phyloP scores from a whole-genome alignment of 805 yeast species.

The Yamadazyma sp. region DNA sequence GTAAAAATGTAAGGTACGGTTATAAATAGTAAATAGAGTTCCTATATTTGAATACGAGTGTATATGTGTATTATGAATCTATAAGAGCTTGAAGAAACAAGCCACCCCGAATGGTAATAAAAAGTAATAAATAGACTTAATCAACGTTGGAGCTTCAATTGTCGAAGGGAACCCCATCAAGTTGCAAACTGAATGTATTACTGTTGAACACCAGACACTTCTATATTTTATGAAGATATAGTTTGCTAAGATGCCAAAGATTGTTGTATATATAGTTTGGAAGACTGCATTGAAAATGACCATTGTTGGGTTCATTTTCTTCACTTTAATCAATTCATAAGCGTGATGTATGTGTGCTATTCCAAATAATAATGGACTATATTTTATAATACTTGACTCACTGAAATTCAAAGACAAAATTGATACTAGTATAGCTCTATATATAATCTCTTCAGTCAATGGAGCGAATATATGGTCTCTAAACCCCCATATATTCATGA shows the following conservation, averaged over 20 bases:
- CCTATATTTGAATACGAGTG: too few relatives aligned
- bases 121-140: constrained; percentile 10
- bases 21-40: too few relatives aligned
- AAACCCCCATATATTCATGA: constrained; percentile 37
- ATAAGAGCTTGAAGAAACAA: constrained; percentile 3
- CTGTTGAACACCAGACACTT: constrained; percentile 53
- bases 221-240: constrained; percentile 46
- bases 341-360: constrained; percentile 80
- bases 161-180: constrained; percentile 61
- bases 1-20: too few relatives aligned
- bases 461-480: constrained; percentile 72
- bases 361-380: constrained; percentile 68
- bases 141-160: constrained; percentile 8
- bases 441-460: constrained; percentile 71
- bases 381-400: constrained; percentile 18
- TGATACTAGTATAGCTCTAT: constrained; percentile 46
- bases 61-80: too few relatives aligned
- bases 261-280: constrained; percentile 62
- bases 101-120: constrained; percentile 12
- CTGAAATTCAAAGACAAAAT: constrained; percentile 16
- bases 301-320: constrained; percentile 1
- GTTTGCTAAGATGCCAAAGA: constrained; percentile 70
- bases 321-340: constrained; percentile 31
- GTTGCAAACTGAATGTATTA: constrained; percentile 68
- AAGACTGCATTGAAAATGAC: constrained; percentile 24